These are phyloP conservation scores for Funneliformis mosseae DNA, from an alignment of 192 early-diverging fungal species.

Conservation along the genomic window DNA sequence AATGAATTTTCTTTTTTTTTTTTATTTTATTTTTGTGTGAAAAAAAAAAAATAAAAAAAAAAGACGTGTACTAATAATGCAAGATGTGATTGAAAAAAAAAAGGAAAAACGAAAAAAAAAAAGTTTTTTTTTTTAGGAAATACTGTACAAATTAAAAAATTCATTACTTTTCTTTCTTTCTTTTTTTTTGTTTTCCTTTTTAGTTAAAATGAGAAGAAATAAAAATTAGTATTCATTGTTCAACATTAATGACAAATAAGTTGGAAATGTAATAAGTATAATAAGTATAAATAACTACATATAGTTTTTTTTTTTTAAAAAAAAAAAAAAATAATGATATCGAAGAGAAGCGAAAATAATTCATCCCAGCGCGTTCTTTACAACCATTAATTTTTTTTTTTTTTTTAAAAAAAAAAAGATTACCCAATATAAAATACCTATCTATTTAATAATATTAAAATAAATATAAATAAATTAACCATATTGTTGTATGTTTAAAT, in stretches of 20 bases:
- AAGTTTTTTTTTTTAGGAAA: background rate
- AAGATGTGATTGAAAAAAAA: background rate
- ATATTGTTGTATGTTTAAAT: no score
- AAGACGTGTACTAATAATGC: background rate
- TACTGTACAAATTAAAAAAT: no score
- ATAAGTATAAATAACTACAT: background rate
- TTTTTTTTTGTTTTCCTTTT: background rate
- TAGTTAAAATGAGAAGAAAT: background rate
- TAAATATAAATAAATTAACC: no score
- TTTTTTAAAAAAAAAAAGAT: background rate
- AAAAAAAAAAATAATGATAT: no score
- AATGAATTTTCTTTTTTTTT: background rate
- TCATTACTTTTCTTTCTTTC: no score
- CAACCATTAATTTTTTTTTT: background rate
- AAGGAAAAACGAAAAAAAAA: background rate
- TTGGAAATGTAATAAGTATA: background rate
- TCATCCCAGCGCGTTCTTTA: background rate
- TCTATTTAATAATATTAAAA: no score
- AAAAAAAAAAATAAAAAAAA: no score
- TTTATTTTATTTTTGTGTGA: no score
- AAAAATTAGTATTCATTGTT: background rate
- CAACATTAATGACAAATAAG: background rate
- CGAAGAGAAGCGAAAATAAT: background rate
- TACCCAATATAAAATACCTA: background rate
- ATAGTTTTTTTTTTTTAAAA: background rate